phyloP scores from a whole-genome alignment of 768 basidiomycete species.

The Terana coerulea region DNA sequence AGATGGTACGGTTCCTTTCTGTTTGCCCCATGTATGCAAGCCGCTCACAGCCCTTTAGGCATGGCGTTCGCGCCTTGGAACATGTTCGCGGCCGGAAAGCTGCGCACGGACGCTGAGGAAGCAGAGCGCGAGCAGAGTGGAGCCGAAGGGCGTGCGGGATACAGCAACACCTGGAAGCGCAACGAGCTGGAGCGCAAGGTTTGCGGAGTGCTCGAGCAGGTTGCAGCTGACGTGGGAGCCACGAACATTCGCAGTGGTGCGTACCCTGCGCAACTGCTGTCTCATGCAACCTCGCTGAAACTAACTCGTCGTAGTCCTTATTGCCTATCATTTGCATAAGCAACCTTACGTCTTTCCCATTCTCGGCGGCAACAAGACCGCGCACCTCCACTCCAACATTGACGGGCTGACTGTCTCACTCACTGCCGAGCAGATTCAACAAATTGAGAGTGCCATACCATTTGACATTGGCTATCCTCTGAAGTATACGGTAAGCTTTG shows the following conservation, averaged over 20 bases:
- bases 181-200: slow-evolving; percentile 38
- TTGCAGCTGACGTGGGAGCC: slow-evolving; percentile 43
- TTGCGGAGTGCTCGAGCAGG: slow-evolving; percentile 39
- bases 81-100: slow-evolving; percentile 32
- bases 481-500: slow-evolving; percentile 24
- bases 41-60: slow-evolving; percentile 15
- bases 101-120: slow-evolving; percentile 34
- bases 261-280: too few relatives aligned
- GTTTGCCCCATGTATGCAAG: slow-evolving; percentile 12
- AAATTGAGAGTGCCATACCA: slow-evolving; percentile 35
- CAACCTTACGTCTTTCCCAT: slow-evolving; percentile 45
- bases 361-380: slow-evolving; percentile 46
- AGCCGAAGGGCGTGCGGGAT: slow-evolving; percentile 32
- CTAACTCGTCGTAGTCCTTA: slow-evolving; percentile 32
- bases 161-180: slow-evolving; percentile 41
- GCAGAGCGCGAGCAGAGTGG: slow-evolving; percentile 18
- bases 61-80: slow-evolving; percentile 38
- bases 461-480: slow-evolving; percentile 44
- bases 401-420: slow-evolving; percentile 44
- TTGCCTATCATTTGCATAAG: slow-evolving; percentile 50
- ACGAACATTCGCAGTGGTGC: slow-evolving; percentile 12
- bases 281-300: too few relatives aligned
- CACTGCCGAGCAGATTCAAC: slow-evolving; percentile 38
- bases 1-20: slow-evolving; percentile 23
- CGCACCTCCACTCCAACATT: slow-evolving; percentile 43